These are phyloP conservation scores for Copromyces sp. DNA, from an alignment of 495 filamentous ascomycete species.

Conservation along the genomic window DNA sequence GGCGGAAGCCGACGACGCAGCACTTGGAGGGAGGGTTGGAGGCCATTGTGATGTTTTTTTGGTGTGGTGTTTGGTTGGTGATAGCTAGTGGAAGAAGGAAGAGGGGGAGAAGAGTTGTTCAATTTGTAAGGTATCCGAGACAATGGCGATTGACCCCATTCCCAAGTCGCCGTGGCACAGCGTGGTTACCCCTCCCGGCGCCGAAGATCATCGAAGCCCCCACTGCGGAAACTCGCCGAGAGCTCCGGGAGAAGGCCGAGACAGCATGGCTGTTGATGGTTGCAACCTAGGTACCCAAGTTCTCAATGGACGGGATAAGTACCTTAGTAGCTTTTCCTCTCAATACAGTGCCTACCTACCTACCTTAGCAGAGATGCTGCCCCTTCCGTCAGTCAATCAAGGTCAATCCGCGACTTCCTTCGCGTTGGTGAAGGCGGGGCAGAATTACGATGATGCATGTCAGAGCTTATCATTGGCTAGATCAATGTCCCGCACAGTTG, in stretches of 20 bases:
- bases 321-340: no score
- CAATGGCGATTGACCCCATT: neutral
- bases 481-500: no score
- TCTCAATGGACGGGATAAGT: no score
- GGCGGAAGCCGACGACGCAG: constrained; percentile 26
- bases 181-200: neutral
- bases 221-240: neutral
- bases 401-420: no score
- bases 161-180: neutral
- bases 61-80: neutral
- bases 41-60: constrained; percentile 16
- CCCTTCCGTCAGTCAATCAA: no score
- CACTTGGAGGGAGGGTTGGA: constrained; percentile 24
- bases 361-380: no score
- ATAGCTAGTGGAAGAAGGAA: neutral
- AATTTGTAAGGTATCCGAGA: neutral
- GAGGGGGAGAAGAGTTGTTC: neutral
- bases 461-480: no score
- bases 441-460: no score
- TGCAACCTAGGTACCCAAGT: no score
- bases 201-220: neutral
- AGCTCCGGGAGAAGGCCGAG: neutral
- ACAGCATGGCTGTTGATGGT: neutral
- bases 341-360: no score
- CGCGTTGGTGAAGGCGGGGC: no score